A percentile compares a stretch with the other conserved stretches of the same genome.
phyloP scores from a whole-genome alignment of 495 filamentous ascomycete genomes.

The Annulohypoxylon moriforme region DNA sequence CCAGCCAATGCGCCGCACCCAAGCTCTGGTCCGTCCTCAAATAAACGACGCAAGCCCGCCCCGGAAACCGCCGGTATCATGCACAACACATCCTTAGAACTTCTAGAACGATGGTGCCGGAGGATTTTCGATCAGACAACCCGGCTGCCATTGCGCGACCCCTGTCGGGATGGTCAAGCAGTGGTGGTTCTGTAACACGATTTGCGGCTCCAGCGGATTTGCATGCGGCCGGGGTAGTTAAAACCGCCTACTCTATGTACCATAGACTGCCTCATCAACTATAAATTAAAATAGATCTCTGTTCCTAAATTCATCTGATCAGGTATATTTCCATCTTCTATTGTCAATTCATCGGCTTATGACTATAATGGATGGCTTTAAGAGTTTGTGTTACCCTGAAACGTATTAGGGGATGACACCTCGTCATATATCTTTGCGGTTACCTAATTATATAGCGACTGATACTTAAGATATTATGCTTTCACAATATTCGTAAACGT shows the following conservation, averaged over 20 bases:
- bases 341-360: neutral
- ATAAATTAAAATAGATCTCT: conserved; percentile 46
- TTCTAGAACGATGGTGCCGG: conserved; percentile 34
- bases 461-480: neutral
- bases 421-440: neutral
- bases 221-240: conserved; percentile 31
- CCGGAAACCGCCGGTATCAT: conserved; percentile 12
- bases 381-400: neutral
- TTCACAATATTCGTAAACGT: neutral
- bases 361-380: neutral
- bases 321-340: neutral
- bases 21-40: conserved; percentile 93
- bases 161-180: conserved; percentile 20
- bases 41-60: conserved; percentile 61
- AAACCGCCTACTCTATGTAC: conserved; percentile 44
- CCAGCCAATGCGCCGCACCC: conserved; percentile 88
- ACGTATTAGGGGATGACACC: neutral
- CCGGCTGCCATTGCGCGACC: conserved; percentile 22
- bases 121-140: conserved; percentile 20
- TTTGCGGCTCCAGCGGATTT: conserved; percentile 36
- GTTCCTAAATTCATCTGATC: conserved; percentile 32
- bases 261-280: conserved; percentile 43
- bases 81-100: conserved; percentile 31
- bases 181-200: conserved; percentile 44
- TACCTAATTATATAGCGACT: neutral